phyloP scores from a whole-genome alignment of 768 basidiomycete species.

The Termitomyces sp. region DNA sequence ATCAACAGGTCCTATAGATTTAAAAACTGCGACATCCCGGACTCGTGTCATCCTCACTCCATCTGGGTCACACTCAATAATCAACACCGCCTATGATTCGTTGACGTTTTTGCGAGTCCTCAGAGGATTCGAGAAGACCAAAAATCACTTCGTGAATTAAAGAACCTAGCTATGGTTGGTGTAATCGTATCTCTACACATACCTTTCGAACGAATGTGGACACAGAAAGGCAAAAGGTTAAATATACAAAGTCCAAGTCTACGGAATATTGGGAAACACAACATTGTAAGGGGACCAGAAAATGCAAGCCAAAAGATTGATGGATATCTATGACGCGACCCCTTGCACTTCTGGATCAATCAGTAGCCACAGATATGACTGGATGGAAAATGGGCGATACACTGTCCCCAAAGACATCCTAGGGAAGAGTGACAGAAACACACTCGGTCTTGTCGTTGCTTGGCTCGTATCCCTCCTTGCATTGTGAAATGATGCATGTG shows the following conservation, averaged over 20 bases:
- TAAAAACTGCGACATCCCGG: background rate
- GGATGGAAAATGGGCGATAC: background rate
- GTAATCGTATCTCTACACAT: background rate
- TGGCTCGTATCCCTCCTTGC: background rate
- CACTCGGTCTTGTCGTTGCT: background rate
- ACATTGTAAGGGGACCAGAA: background rate
- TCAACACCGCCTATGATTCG: background rate
- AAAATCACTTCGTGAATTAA: background rate
- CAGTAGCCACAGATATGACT: background rate
- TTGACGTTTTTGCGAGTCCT: background rate
- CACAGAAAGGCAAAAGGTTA: background rate
- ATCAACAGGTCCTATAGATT: background rate
- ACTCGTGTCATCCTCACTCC: background rate
- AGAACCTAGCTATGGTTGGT: background rate
- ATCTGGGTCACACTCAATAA: background rate
- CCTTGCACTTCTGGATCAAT: background rate
- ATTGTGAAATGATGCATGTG: background rate
- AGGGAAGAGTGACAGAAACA: background rate
- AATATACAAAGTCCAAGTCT: background rate
- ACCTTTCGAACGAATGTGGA: background rate
- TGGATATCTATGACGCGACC: background rate
- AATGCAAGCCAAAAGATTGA: background rate
- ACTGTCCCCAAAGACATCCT: background rate
- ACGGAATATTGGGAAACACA: background rate
- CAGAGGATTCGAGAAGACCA: background rate